Base-by-base conservation (phyloP, 495 filamentous ascomycete genomes). In the Aspergillus indologenus region DNA sequence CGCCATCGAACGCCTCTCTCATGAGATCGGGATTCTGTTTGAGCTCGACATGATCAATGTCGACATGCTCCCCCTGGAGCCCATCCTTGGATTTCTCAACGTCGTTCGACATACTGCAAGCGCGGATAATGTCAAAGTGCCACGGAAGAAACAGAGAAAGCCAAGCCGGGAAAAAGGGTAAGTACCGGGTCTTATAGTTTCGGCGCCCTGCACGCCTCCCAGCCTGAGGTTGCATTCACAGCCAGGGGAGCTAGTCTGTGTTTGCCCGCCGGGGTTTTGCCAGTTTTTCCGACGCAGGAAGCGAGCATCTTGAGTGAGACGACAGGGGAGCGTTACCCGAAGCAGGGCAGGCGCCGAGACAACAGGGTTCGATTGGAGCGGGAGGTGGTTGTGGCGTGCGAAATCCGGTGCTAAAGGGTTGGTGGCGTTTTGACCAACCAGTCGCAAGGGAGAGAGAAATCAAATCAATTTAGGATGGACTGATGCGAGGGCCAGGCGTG, bases 1-100 rank as follows among this genome's bases (percentile, higher is more conserved):
- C 70, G 15, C 60, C 71, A 31, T 68, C 68, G 21, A 70, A 63
- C 56, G 71, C 71, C 62, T 74, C 71, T 19, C 67, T 64, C 65
- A 72, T 63, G 26, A 74, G 62, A 43, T 71, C 69, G 17, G 44
- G 0, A 43, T 72, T 64, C 23, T 21, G 61, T 56, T 73, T 40
- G 54, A 70, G 59, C 64, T 75, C 67, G 20, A 60, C 56, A 17
- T 71, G 58, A 7, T 63, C 50, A 21, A 71, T 47, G 42, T 68
- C 62, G 29, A 50, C 53, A 11, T 70, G 59, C 31, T 68, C 62
- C n/a, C 6, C 17, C 5, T 45, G 47, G 1, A 50, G 24, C 44
- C 54, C 56, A 19, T 58, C 57, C 5, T 57, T 53, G 11, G 22
- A 3, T 18, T 51, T 34, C 29, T 31, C 6, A 15, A 21, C 18